A percentile compares a stretch with the other conserved stretches of the same genome.
phyloP scores from a whole-genome alignment of 495 filamentous ascomycete genomes.

The Oleoguttula mirabilis region DNA sequence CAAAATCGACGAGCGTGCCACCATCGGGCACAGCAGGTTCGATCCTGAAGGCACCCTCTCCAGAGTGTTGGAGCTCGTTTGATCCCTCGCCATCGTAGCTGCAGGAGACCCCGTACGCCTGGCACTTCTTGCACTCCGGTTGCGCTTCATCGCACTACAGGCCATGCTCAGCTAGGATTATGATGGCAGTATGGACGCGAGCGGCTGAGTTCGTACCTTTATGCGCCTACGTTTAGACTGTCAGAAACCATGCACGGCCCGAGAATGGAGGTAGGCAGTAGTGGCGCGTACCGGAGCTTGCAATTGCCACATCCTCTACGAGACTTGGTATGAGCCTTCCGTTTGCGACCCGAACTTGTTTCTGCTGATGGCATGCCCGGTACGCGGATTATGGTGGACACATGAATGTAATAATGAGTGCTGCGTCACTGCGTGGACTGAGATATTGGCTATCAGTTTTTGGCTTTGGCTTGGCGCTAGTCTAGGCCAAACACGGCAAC shows the following conservation, averaged over 20 bases:
- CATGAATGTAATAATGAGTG: no score
- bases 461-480: no score
- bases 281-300: constrained; percentile 36
- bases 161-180: constrained; percentile 1
- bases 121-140: constrained; percentile 34
- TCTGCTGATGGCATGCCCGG: no score
- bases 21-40: constrained; percentile 1
- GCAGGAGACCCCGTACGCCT: constrained; percentile 33
- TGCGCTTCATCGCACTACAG: constrained; percentile 38
- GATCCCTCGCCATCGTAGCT: constrained; percentile 27
- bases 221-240: no score
- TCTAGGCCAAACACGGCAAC: no score
- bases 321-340: constrained; percentile 34
- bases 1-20: background rate
- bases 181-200: background rate
- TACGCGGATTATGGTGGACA: no score
- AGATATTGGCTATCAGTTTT: no score
- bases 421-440: no score
- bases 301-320: constrained; percentile 37
- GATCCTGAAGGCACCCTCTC: constrained; percentile 25
- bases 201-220: constrained; percentile 26
- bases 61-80: constrained; percentile 27
- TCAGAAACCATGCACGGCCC: no score
- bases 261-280: no score
- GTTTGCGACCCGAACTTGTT: constrained; percentile 25